phyloP scores from a whole-genome alignment of 352 stramenopile species.

The Phytophthora tubulina region DNA sequence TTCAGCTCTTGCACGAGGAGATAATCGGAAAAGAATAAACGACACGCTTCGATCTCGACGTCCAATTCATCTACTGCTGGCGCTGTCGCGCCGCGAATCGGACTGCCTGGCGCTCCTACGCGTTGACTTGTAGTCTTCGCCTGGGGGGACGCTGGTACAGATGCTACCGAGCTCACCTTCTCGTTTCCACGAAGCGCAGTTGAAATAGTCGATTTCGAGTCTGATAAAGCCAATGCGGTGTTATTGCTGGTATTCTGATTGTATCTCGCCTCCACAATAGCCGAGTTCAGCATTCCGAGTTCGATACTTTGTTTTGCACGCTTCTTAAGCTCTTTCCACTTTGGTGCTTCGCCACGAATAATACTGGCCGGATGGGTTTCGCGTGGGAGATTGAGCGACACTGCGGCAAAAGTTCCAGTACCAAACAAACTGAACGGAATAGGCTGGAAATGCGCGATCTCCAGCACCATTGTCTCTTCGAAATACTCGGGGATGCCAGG shows the following conservation, averaged over 20 bases:
- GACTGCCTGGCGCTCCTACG: slow-evolving; percentile 32
- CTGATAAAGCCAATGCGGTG: slow-evolving; percentile 32
- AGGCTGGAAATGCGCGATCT: slow-evolving; percentile 96
- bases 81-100: slow-evolving; percentile 27
- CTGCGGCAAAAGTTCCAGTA: slow-evolving; percentile 90
- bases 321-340: slow-evolving; percentile 84
- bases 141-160: slow-evolving; percentile 36
- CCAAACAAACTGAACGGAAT: slow-evolving; percentile 92
- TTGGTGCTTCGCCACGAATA: slow-evolving; percentile 64
- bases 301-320: slow-evolving; percentile 56
- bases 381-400: slow-evolving; percentile 91
- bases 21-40: slow-evolving; percentile 91
- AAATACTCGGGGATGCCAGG: slow-evolving; percentile 91
- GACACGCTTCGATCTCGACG: slow-evolving; percentile 84
- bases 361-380: slow-evolving; percentile 68
- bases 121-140: slow-evolving; percentile 34
- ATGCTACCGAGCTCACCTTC: slow-evolving; percentile 43
- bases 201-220: slow-evolving; percentile 71
- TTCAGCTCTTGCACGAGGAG: slow-evolving; percentile 65
- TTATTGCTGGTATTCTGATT: slow-evolving; percentile 22
- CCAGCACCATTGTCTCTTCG: slow-evolving; percentile 89
- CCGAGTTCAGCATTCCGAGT: slow-evolving; percentile 30
- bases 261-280: slow-evolving; percentile 22
- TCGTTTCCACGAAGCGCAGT: slow-evolving; percentile 45
- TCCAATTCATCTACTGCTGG: slow-evolving; percentile 71